Evolutionary conservation across 2,329 filamentous ascomycete genomes (phyloP).

Genomic region (Fusarium sp.): DNA sequence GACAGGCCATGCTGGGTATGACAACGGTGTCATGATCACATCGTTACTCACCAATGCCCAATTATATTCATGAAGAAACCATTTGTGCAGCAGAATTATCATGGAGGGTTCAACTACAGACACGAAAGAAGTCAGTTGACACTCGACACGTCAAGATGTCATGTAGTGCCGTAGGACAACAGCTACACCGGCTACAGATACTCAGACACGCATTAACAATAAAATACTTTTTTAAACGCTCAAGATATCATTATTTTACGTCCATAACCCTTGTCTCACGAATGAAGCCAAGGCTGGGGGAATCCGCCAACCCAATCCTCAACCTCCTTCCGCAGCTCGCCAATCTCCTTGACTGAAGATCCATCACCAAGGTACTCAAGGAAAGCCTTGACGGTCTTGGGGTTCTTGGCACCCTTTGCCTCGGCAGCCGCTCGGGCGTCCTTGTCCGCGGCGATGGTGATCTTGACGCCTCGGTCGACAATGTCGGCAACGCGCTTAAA

Average conservation of each 20-base stretch:
- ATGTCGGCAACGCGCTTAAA: constrained; percentile 86
- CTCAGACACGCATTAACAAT: background rate
- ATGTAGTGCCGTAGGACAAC: background rate
- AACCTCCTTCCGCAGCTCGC: constrained; percentile 75
- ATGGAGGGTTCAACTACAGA: background rate
- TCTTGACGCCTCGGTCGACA: constrained; percentile 81
- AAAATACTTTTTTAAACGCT: constrained; percentile 26
- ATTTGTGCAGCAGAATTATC: background rate
- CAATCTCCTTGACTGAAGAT: constrained; percentile 73
- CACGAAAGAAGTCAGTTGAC: background rate
- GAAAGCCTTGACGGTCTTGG: constrained; percentile 73
- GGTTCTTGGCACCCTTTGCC: constrained; percentile 73
- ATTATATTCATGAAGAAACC: no score
- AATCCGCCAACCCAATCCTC: constrained; percentile 74
- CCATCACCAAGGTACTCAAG: constrained; percentile 75
- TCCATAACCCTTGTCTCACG: constrained; percentile 24
- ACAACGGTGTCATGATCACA: constrained; percentile 1
- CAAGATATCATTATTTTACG: constrained; percentile 16
- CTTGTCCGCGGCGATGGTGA: constrained; percentile 79
- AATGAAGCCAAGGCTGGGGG: constrained; percentile 46
- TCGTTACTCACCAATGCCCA: background rate
- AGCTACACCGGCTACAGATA: background rate
- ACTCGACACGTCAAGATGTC: background rate
- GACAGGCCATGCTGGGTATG: background rate
- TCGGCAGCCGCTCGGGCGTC: constrained; percentile 74